These are phyloP conservation scores for Fagus crenata DNA, from an alignment of 306 rosid genomes.

Conservation along the genomic window DNA sequence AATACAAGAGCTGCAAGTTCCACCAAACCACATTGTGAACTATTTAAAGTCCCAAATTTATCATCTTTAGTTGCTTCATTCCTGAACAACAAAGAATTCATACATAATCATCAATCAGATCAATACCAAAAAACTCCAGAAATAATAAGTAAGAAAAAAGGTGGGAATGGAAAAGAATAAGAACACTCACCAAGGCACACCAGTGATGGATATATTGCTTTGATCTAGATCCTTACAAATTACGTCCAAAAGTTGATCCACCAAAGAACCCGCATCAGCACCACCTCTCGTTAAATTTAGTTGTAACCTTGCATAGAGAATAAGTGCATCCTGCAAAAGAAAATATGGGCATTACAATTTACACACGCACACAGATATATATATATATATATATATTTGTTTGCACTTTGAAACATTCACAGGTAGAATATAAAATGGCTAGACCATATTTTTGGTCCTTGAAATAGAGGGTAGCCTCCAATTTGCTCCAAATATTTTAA, in stretches of 20 bases:
- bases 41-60: constrained; percentile 70
- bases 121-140: constrained; percentile 24
- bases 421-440: background rate
- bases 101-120: constrained; percentile 17
- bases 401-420: background rate
- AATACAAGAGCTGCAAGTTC: constrained; percentile 85
- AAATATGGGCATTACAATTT: constrained; percentile 12
- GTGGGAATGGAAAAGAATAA: background rate
- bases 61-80: constrained; percentile 74
- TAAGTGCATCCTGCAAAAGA: constrained; percentile 71
- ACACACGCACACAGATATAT: background rate
- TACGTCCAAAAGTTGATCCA: constrained; percentile 81
- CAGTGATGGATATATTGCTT: constrained; percentile 50
- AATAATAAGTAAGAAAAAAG: constrained; percentile 10
- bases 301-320: constrained; percentile 72
- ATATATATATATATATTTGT: no score
- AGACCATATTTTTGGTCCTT: background rate
- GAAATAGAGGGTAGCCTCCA: background rate
- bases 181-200: constrained; percentile 58
- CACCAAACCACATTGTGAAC: constrained; percentile 69
- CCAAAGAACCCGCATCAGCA: constrained; percentile 57
- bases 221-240: constrained; percentile 91
- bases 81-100: constrained; percentile 47
- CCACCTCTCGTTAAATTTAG: constrained; percentile 64
- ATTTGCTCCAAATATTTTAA: background rate